Evolutionary conservation across 768 basidiomycete genomes (phyloP), one percentile per base, ranked within the genome.

Genomic region (Suillus tomentosus): DNA sequence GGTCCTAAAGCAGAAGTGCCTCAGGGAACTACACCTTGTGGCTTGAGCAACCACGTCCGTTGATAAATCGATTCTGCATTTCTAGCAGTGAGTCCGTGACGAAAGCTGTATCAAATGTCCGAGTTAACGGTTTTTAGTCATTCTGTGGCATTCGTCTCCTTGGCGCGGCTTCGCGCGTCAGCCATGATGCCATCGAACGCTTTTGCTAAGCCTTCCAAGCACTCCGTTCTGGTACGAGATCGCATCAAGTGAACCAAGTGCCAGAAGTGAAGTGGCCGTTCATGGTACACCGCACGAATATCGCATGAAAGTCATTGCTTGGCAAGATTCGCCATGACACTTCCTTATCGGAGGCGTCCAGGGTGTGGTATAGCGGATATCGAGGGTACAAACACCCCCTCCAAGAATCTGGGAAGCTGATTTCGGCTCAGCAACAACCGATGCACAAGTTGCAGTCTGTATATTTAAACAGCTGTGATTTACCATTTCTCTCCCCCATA

Each of bases 281-380:
- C 15, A 24, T 17, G 24, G 22, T 15, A 40, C 8, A 40, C 37
- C 9, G 9, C 22, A 57, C 39, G 22, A 57, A 5, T 9, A 40
- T 57, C 56, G 22, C 39, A 57, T 40, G 37, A 40, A 57, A 57
- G 22, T 11, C 3, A 36, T 34, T n/a, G 15, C 56, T 57, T 57
- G 39, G 56, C 56, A 27, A 27, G 56, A 57, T 57, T 40, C 56
- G 56, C 56, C 56, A 39, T 40, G 24, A 5, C 15, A 40, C 37
- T 57, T 57, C 56, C 56, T 24, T 57, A 40, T 57, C 5, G 22
- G 22, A 27, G 56, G 8, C 15, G 56, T 57, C 14, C 10, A 40
- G 22, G 53, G 8, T 37, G 24, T 40, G 39, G 5, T 39, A 39
- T 14, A 40, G 37, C 37, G n/a, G 37, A 39, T 24, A 57, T 39